phyloP scores from a whole-genome alignment of 1,284 basidiomycete species.

The Marasmius oreades region DNA sequence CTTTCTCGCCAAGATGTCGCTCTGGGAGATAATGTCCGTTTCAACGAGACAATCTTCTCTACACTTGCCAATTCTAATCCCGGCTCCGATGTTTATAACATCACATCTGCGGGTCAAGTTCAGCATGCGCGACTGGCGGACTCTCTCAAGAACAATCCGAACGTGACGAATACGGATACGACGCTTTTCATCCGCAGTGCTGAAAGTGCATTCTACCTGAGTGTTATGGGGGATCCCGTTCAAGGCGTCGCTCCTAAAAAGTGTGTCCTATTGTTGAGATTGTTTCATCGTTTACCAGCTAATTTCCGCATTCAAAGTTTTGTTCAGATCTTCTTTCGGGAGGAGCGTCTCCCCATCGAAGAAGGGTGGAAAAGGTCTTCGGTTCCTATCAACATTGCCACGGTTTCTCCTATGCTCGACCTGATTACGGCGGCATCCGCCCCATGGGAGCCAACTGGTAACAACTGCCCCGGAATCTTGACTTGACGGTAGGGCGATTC shows the following conservation, averaged over 20 bases:
- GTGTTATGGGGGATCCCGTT: neutral
- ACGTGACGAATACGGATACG: constrained; percentile 1
- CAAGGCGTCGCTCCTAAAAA: constrained; percentile 3
- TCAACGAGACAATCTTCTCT: constrained; percentile 13
- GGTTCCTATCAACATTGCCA: constrained; percentile 1
- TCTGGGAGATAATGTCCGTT: constrained; percentile 18
- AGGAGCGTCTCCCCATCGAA: constrained; percentile 18
- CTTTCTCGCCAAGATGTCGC: constrained; percentile 17
- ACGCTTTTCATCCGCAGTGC: neutral
- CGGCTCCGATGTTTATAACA: neutral
- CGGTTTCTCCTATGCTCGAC: neutral
- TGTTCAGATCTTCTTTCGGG: constrained; percentile 18
- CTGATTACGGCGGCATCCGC: neutral
- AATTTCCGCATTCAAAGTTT: constrained; percentile 8
- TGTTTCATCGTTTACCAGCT: neutral
- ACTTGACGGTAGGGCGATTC: neutral
- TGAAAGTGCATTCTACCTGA: constrained; percentile 2
- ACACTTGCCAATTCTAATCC: constrained; percentile 1
- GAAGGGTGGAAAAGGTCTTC: constrained; percentile 17
- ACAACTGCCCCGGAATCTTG: neutral
- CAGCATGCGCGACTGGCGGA: constrained; percentile 2
- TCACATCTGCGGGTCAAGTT: constrained; percentile 7
- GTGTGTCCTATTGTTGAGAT: neutral
- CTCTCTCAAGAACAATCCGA: neutral
- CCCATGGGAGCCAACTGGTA: neutral